Conservation (phyloP, 768 basidiomycete genomes). For the Leccinum imitatum region DNA sequence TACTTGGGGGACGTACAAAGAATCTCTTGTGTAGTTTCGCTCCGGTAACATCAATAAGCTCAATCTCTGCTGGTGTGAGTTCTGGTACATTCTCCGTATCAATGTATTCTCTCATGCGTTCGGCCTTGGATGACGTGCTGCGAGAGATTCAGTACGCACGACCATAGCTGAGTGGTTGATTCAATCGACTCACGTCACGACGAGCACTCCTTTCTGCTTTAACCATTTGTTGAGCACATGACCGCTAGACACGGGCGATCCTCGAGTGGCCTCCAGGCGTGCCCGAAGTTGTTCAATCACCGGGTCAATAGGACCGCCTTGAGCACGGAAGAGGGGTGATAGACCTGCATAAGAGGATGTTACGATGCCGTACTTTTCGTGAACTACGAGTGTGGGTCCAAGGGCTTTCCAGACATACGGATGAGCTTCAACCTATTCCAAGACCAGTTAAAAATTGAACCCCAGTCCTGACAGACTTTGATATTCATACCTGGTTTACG, state of each 20-base stretch:
- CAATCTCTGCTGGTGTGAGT: slow-evolving; percentile 26
- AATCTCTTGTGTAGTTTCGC: slow-evolving; percentile 21
- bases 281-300: slow-evolving; percentile 36
- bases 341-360: slow-evolving; percentile 42
- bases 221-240: slow-evolving; percentile 34
- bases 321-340: slow-evolving; percentile 35
- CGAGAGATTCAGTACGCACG: not conserved
- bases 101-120: slow-evolving; percentile 34
- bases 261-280: slow-evolving; percentile 27
- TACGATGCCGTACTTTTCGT: slow-evolving; percentile 38
- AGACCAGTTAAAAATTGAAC: not conserved
- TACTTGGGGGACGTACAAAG: slow-evolving; percentile 22
- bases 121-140: slow-evolving; percentile 36
- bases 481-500: slow-evolving; percentile 48
- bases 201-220: slow-evolving; percentile 30
- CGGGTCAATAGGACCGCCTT: slow-evolving; percentile 41
- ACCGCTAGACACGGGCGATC: slow-evolving; percentile 26
- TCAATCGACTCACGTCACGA: slow-evolving; percentile 29
- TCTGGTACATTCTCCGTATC: slow-evolving; percentile 30
- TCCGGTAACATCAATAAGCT: slow-evolving; percentile 27
- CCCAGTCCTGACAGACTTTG: not conserved
- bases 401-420: slow-evolving; percentile 50
- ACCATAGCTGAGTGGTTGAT: not conserved
- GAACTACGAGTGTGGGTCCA: slow-evolving; percentile 33
- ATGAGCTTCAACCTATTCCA: slow-evolving; percentile 49